Evolutionary conservation across 2,329 filamentous ascomycete species (phyloP).

Genomic region (Polychaeton citri): DNA sequence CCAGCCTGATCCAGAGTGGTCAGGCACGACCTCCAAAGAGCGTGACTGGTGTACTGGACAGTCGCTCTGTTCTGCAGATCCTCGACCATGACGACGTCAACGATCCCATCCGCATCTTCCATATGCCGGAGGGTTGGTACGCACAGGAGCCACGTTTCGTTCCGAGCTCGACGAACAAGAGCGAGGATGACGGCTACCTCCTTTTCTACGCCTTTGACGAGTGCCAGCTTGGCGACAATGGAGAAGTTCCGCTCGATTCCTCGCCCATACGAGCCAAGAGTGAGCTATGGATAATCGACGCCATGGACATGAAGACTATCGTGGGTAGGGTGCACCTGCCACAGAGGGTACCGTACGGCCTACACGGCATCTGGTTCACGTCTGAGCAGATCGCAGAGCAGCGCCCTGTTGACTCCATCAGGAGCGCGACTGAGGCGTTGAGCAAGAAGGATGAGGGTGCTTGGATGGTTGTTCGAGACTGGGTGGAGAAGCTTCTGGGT

Average conservation of each 20-base stretch:
- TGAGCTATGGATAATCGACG: slow-evolving; percentile 58
- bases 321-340: slow-evolving; percentile 47
- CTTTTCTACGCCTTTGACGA: slow-evolving; percentile 61
- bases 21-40: slow-evolving; percentile 18
- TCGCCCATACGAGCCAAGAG: slow-evolving; percentile 29
- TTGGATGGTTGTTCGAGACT: slow-evolving; percentile 19
- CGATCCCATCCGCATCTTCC: slow-evolving; percentile 50
- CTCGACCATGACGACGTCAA: slow-evolving; percentile 26
- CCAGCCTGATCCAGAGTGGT: slow-evolving; percentile 40
- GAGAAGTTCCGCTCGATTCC: slow-evolving; percentile 24
- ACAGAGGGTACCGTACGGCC: slow-evolving; percentile 55
- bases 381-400: slow-evolving; percentile 40
- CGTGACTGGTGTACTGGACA: slow-evolving; percentile 51
- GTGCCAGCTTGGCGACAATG: slow-evolving; percentile 35
- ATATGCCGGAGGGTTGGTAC: slow-evolving; percentile 46
- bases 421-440: slow-evolving; percentile 14
- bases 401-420: slow-evolving; percentile 22
- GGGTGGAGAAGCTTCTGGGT: slow-evolving; percentile 16
- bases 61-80: slow-evolving; percentile 40
- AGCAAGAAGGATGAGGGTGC: slow-evolving; percentile 9
- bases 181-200: slow-evolving; percentile 55
- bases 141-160: slow-evolving; percentile 58
- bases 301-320: slow-evolving; percentile 46
- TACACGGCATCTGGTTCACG: slow-evolving; percentile 51
- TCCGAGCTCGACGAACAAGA: slow-evolving; percentile 19